Evolutionary conservation across 768 basidiomycete species (phyloP).

Genomic region (Gloeostereum incarnatum): DNA sequence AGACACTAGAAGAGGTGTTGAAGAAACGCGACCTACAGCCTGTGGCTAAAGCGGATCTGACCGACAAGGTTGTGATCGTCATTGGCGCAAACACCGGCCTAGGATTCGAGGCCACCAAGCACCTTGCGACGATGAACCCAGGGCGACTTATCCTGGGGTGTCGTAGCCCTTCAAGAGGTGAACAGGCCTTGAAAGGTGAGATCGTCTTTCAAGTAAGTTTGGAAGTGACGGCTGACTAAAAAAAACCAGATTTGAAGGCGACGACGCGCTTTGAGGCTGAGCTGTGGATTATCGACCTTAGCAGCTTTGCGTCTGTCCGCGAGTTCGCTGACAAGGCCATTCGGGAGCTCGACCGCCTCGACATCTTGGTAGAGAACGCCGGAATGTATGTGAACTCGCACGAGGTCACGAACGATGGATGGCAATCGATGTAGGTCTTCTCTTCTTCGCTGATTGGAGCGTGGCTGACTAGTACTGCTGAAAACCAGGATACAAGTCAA

Average conservation of each 20-base stretch:
- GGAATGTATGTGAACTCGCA: slow-evolving; percentile 5
- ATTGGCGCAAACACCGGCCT: slow-evolving; percentile 22
- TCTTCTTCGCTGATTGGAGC: not conserved
- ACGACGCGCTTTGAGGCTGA: slow-evolving; percentile 17
- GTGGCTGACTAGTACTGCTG: not conserved
- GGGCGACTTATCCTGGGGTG: slow-evolving; percentile 22
- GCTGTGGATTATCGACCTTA: slow-evolving; percentile 19
- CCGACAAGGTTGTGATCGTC: slow-evolving; percentile 19
- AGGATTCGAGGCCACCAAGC: slow-evolving; percentile 18
- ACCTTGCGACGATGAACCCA: slow-evolving; percentile 21
- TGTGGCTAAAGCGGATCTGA: slow-evolving; percentile 13
- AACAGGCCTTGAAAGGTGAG: not conserved
- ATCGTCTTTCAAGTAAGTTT: not conserved
- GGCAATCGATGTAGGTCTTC: slow-evolving; percentile 18
- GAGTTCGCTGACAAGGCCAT: slow-evolving; percentile 17
- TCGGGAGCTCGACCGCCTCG: slow-evolving; percentile 8
- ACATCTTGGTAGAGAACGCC: slow-evolving; percentile 23
- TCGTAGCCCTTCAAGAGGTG: slow-evolving; percentile 12
- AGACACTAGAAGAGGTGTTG: no score
- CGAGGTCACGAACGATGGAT: slow-evolving; percentile 16
- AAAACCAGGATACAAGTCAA: not conserved
- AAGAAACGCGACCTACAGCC: no score
- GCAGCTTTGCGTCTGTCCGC: slow-evolving; percentile 16
- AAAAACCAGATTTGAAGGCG: slow-evolving; percentile 12
- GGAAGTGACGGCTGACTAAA: not conserved